A percentile compares a stretch with the other conserved stretches of the same genome.
Evolutionary conservation across 768 basidiomycete species (phyloP).

Genomic region (Amanita brunnescens): DNA sequence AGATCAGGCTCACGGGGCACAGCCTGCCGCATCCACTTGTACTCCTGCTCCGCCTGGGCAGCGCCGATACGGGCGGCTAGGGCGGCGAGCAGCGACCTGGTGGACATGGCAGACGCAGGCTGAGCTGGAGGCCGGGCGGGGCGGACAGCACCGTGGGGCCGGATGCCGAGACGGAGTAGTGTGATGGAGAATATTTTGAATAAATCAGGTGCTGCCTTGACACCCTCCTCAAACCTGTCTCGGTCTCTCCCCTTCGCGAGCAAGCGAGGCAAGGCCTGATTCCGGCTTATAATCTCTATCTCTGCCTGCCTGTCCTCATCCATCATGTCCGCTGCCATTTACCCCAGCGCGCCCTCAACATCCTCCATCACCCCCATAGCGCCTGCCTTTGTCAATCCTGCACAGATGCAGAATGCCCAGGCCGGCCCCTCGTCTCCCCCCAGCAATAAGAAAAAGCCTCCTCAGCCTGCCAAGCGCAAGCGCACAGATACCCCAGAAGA

Average conservation of each 20-base stretch:
- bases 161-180: constrained; percentile 9
- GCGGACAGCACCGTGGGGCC: constrained; percentile 3
- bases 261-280: neutral
- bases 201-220: constrained; percentile 6
- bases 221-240: constrained; percentile 12
- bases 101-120: constrained; percentile 4
- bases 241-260: constrained; percentile 22
- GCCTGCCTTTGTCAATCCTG: constrained; percentile 33
- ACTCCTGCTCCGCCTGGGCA: constrained; percentile 29
- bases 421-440: constrained; percentile 32
- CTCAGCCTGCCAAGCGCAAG: constrained; percentile 43
- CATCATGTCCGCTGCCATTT: constrained; percentile 11
- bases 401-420: constrained; percentile 35
- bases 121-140: neutral
- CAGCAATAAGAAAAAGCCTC: constrained; percentile 29
- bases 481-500: constrained; percentile 55
- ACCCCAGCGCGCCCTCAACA: constrained; percentile 18
- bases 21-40: constrained; percentile 35
- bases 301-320: constrained; percentile 14
- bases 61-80: constrained; percentile 22
- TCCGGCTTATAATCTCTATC: constrained; percentile 9
- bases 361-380: constrained; percentile 30
- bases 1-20: constrained; percentile 14
- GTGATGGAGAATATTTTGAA: constrained; percentile 7
- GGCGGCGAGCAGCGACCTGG: constrained; percentile 15